phyloP scores from a whole-genome alignment of 805 yeast species.

The Metschnikowia kunwiensis region DNA sequence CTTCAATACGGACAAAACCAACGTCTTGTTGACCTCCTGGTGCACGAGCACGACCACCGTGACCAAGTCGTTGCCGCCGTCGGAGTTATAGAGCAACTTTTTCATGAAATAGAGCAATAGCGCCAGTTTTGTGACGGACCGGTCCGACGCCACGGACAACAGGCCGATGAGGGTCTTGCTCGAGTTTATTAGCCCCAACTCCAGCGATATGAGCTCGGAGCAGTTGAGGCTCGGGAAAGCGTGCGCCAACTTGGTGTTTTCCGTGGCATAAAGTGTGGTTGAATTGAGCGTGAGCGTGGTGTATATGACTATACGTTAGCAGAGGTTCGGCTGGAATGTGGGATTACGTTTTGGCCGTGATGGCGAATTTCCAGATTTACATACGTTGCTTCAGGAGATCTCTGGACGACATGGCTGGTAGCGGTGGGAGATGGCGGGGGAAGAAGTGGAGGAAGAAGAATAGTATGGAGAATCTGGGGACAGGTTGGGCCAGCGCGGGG shows the following conservation, averaged over 20 bases:
- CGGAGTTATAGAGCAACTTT: constrained; percentile 36
- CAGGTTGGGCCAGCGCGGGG: too few species aligned
- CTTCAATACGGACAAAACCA: constrained; percentile 47
- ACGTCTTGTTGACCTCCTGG: constrained; percentile 41
- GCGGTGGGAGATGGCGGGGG: too few species aligned
- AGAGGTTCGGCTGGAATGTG: background rate
- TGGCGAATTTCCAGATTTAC: too few species aligned
- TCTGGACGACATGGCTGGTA: constrained; percentile 8
- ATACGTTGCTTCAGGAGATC: constrained; percentile 16
- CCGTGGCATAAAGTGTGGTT: constrained; percentile 57
- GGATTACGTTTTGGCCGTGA: too few species aligned
- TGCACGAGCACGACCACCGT: constrained; percentile 51
- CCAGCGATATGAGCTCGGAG: constrained; percentile 52
- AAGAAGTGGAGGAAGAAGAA: background rate
- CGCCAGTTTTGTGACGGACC: constrained; percentile 27
- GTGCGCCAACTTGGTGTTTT: constrained; percentile 43
- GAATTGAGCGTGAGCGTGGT: constrained; percentile 53
- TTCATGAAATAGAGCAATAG: constrained; percentile 49
- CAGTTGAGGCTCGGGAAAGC: constrained; percentile 46
- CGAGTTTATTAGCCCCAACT: constrained; percentile 52
- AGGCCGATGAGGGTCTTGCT: constrained; percentile 42
- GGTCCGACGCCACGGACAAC: constrained; percentile 27
- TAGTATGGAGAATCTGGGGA: constrained; percentile 1
- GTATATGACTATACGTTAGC: constrained; percentile 36
- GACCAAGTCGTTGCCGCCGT: constrained; percentile 47